These are phyloP conservation scores for Taiwanofungus camphoratus DNA, from an alignment of 1,284 basidiomycete genomes.

Conservation along the genomic window DNA sequence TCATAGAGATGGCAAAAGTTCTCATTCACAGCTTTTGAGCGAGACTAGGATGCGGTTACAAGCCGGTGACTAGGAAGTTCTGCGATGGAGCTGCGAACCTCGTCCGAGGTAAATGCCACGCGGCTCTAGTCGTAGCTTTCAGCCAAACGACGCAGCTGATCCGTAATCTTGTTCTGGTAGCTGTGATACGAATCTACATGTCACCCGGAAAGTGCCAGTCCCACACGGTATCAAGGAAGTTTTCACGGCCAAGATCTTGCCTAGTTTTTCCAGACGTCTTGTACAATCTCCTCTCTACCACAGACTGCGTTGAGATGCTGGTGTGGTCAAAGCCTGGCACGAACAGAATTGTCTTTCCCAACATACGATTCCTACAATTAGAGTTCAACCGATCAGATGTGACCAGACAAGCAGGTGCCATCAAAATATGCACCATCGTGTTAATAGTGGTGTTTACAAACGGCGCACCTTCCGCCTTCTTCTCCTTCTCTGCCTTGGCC, in stretches of 20 bases:
- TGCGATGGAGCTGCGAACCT: slow-evolving; percentile 26
- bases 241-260: slow-evolving; percentile 89
- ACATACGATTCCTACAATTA: slow-evolving; percentile 80
- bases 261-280: slow-evolving; percentile 78
- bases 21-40: slow-evolving; percentile 82
- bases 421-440: slow-evolving; percentile 81
- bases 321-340: slow-evolving; percentile 95
- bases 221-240: slow-evolving; percentile 85
- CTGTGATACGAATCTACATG: slow-evolving; percentile 30
- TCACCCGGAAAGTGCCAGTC: slow-evolving; percentile 51
- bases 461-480: slow-evolving; percentile 51
- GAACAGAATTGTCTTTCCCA: slow-evolving; percentile 83
- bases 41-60: slow-evolving; percentile 37
- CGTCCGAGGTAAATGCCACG: slow-evolving; percentile 88
- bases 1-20: slow-evolving; percentile 89
- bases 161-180: slow-evolving; percentile 84
- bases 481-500: slow-evolving; percentile 64
- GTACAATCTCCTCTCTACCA: slow-evolving; percentile 87
- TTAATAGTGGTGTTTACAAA: slow-evolving; percentile 82
- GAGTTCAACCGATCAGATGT: neutral
- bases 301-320: slow-evolving; percentile 93
- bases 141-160: slow-evolving; percentile 81
- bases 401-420: slow-evolving; percentile 48
- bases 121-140: slow-evolving; percentile 90
- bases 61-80: neutral